Base-by-base conservation (phyloP, 306 rosid genomes). In the Vigna reflexopilosa region DNA sequence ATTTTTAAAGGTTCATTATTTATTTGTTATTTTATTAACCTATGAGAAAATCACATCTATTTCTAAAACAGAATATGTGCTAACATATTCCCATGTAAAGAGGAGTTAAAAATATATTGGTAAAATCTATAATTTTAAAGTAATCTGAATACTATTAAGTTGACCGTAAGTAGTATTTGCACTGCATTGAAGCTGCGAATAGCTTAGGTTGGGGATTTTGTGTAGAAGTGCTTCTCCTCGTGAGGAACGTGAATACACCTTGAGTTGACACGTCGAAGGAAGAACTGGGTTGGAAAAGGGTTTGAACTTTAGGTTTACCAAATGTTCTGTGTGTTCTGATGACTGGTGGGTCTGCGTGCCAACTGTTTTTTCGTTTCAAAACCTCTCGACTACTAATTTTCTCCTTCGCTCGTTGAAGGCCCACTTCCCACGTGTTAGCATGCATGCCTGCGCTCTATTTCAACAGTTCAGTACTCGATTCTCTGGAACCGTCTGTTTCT, bases 301-400 rank as follows among this genome's bases (percentile, higher is more conserved):
- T 73, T 77, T 77, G 70, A 77, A 59, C 73, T 85, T 80, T 80
- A 72, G 56, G 82, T 70, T 68, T 62, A 87, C 78, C 88, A 74
- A 87, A 80, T 83, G 15, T 85, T 85, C 88, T 73, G 38, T 17
- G 73, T 76, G 68, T 63, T 85, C 80, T 56, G 40, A 57, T 74
- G 84, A 54, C 82, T 40, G 82, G 67, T 82, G 73, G 85, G 58
- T 45, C 38, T 67, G 22, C 9, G 73, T 68, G 57, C 57, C 36
- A 52, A 67, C 67, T 70, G 22, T 17, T 28, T 64, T 26, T 61
- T 67, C 15, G 26, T 48, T 28, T 2, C 70, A n/a, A 4, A 38
- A 70, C 61, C 70, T 78, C 14, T 64, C 40, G 6, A 45, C 61
- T 38, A 9, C 52, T 56, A 16, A 44, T 44, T 28, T 45, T 44